Conservation (phyloP, 495 filamentous ascomycete genomes). For the Penicillium bovifimosum region DNA sequence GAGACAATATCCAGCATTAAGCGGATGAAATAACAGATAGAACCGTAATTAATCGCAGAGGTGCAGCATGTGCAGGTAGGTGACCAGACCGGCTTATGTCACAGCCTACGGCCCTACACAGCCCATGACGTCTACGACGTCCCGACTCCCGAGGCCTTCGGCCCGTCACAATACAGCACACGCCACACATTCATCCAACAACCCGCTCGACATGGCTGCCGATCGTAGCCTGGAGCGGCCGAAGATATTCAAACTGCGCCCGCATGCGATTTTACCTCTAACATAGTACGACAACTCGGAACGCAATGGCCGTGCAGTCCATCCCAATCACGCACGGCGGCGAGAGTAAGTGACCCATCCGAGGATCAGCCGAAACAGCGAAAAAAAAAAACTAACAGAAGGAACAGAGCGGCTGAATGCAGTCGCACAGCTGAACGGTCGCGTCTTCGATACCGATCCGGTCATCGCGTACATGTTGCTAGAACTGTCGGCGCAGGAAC, state of each 20-base stretch:
- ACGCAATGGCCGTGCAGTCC: slow-evolving; percentile 12
- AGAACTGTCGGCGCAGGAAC: slow-evolving; percentile 16
- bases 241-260: not conserved
- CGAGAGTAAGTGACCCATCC: slow-evolving; percentile 8
- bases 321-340: slow-evolving; percentile 21
- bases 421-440: slow-evolving; percentile 20
- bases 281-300: not conserved
- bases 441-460: slow-evolving; percentile 22
- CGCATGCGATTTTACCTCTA: not conserved
- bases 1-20: no score
- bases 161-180: not conserved
- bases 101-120: slow-evolving; percentile 7
- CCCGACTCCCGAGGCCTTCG: no score
- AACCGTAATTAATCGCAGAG: no score
- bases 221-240: not conserved
- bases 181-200: not conserved
- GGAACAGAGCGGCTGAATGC: slow-evolving; percentile 12
- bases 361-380: no score
- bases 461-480: slow-evolving; percentile 28
- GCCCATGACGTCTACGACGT: slow-evolving; percentile 10
- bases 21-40: no score
- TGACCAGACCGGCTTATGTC: slow-evolving; percentile 2
- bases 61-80: not conserved
- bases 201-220: not conserved
- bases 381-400: not conserved